These are phyloP conservation scores for Circinella minor DNA, from an alignment of 371 early-diverging fungal genomes.

Conservation along the genomic window DNA sequence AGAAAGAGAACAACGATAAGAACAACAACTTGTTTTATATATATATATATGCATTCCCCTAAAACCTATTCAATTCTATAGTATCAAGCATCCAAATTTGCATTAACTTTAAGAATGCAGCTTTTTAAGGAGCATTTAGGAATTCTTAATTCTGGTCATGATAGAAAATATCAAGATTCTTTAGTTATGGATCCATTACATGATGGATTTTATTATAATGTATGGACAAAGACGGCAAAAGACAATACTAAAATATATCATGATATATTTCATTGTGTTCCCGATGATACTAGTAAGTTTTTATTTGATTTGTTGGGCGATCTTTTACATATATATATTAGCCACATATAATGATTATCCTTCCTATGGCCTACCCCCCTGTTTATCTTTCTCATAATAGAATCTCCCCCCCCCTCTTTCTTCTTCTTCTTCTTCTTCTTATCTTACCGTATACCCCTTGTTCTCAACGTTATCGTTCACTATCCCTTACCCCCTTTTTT, in stretches of 20 bases:
- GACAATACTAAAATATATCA: slow-evolving; percentile 75
- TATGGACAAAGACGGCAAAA: slow-evolving; percentile 71
- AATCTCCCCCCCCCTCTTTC: no score
- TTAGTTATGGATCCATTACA: slow-evolving; percentile 77
- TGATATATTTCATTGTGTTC: slow-evolving; percentile 82
- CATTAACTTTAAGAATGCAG: slow-evolving; percentile 70
- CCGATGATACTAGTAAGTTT: slow-evolving; percentile 74
- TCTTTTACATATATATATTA: not conserved
- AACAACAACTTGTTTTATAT: no score
- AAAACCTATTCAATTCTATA: slow-evolving; percentile 1
- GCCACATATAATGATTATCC: no score
- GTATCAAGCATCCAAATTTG: slow-evolving; percentile 75
- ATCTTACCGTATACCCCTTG: no score
- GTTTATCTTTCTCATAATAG: no score
- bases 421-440: no score
- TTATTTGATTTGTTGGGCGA: not conserved
- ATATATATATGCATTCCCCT: not conserved
- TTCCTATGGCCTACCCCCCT: no score
- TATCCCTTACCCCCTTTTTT: no score
- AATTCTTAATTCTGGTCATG: slow-evolving; percentile 34
- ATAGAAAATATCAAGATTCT: slow-evolving; percentile 24
- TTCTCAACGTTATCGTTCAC: no score
- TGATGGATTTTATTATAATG: slow-evolving; percentile 58
- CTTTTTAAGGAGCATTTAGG: slow-evolving; percentile 90
- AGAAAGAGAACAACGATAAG: not conserved